A percentile compares a stretch with the other conserved stretches of the same genome.
phyloP scores from a whole-genome alignment of 495 filamentous ascomycete genomes.

The Neurospora africana region DNA sequence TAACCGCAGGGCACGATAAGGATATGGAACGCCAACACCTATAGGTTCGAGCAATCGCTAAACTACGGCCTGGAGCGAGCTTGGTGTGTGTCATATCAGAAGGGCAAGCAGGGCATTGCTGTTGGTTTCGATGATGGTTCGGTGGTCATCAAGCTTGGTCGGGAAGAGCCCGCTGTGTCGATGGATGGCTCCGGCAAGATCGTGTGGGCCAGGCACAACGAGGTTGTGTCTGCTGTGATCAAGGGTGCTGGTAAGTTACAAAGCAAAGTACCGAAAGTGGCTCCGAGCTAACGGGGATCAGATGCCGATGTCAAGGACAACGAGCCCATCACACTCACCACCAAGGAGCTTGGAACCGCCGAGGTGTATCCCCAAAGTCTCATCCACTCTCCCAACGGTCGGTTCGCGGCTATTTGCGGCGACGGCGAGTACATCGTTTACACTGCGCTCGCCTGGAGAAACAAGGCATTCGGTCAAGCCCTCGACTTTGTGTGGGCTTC shows the following conservation, averaged over 20 bases:
- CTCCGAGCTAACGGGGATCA: slow-evolving; percentile 10
- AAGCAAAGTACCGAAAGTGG: background rate
- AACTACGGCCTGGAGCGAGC: slow-evolving; percentile 92
- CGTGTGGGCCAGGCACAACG: slow-evolving; percentile 88
- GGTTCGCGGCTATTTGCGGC: slow-evolving; percentile 93
- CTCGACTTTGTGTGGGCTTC: slow-evolving; percentile 96
- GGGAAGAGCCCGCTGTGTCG: slow-evolving; percentile 93
- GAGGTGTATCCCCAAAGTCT: slow-evolving; percentile 95
- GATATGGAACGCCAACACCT: slow-evolving; percentile 98
- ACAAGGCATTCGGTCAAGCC: slow-evolving; percentile 92
- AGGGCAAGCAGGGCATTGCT: slow-evolving; percentile 83
- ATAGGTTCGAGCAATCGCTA: slow-evolving; percentile 87
- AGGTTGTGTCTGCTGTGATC: slow-evolving; percentile 70
- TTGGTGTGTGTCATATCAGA: slow-evolving; percentile 95
- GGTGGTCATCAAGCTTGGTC: slow-evolving; percentile 93
- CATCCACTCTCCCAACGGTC: slow-evolving; percentile 90
- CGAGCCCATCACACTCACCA: slow-evolving; percentile 69
- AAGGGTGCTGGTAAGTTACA: slow-evolving; percentile 60
- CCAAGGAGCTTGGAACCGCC: slow-evolving; percentile 89
- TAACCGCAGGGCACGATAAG: slow-evolving; percentile 63
- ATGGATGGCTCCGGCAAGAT: slow-evolving; percentile 96
- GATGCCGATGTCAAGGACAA: slow-evolving; percentile 80
- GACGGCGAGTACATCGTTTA: slow-evolving; percentile 99
- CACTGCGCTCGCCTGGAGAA: slow-evolving; percentile 91
- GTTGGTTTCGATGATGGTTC: slow-evolving; percentile 97